Evolutionary conservation across 805 yeast species (phyloP).

Genomic region (Barnettozyma siamensis): DNA sequence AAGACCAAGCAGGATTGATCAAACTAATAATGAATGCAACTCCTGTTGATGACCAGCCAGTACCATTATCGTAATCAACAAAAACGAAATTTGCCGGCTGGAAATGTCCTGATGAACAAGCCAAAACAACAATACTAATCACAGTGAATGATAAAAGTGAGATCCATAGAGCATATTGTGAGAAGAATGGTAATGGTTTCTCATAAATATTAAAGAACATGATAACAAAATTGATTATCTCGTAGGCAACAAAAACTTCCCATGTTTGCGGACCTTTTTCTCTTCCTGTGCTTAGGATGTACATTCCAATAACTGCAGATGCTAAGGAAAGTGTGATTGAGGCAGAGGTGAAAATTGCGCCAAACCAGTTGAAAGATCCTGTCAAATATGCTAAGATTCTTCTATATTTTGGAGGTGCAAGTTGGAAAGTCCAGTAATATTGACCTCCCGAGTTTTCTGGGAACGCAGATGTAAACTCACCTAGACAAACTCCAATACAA

Average conservation of each 20-base stretch:
- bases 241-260: constrained; percentile 49
- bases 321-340: constrained; percentile 53
- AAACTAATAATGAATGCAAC: constrained; percentile 67
- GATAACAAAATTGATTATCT: constrained; percentile 37
- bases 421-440: constrained; percentile 50
- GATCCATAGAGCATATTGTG: constrained; percentile 43
- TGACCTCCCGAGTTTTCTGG: constrained; percentile 55
- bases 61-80: constrained; percentile 43
- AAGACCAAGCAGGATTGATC: constrained; percentile 65
- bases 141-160: constrained; percentile 48
- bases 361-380: constrained; percentile 60
- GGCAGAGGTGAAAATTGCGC: constrained; percentile 56
- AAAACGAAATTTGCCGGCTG: constrained; percentile 50
- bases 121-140: constrained; percentile 48
- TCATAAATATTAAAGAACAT: constrained; percentile 47
- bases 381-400: constrained; percentile 44
- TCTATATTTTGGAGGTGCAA: constrained; percentile 39
- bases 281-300: constrained; percentile 29
- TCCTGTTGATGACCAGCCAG: constrained; percentile 56
- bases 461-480: constrained; percentile 48
- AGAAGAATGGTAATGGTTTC: constrained; percentile 44
- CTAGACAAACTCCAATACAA: constrained; percentile 43
- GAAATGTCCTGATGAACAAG: constrained; percentile 46
- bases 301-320: constrained; percentile 46
- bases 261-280: constrained; percentile 38